These are phyloP conservation scores for Nigrograna mackinnonii DNA, from an alignment of 2,329 filamentous ascomycete species.

Conservation along the genomic window DNA sequence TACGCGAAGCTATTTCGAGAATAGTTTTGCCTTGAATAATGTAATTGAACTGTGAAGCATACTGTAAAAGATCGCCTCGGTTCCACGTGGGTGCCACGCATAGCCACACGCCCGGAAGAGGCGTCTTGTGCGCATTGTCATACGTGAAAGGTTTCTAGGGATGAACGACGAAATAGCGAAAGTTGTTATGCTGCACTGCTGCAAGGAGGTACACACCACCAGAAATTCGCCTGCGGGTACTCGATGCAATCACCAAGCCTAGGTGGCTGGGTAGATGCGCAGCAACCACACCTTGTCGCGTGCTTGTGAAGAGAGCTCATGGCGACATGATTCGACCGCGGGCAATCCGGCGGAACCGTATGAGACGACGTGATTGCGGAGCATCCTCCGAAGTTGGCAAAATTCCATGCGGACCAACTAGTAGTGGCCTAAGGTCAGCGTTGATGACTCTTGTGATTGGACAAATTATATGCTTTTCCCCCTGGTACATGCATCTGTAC, in stretches of 20 bases:
- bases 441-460: neutral
- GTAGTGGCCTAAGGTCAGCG: neutral
- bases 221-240: too few species aligned
- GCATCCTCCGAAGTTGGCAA: neutral
- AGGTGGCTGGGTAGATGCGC: too few species aligned
- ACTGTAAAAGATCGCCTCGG: neutral
- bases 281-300: too few species aligned
- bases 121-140: slow-evolving; percentile 4
- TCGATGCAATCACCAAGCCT: too few species aligned
- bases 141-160: slow-evolving; percentile 6
- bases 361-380: too few species aligned
- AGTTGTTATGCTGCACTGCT: slow-evolving; percentile 7
- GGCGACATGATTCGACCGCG: too few species aligned
- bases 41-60: too few species aligned
- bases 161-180: neutral
- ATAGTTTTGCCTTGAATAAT: neutral
- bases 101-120: slow-evolving; percentile 1
- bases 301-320: too few species aligned
- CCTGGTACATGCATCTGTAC: neutral
- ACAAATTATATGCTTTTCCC: neutral
- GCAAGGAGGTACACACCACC: too few species aligned
- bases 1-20: slow-evolving; percentile 1
- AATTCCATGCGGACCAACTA: neutral
- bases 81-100: slow-evolving; percentile 18
- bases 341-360: too few species aligned